These are phyloP conservation scores for Lonicera japonica DNA, from an alignment of 129 eudicot species.

Conservation along the genomic window DNA sequence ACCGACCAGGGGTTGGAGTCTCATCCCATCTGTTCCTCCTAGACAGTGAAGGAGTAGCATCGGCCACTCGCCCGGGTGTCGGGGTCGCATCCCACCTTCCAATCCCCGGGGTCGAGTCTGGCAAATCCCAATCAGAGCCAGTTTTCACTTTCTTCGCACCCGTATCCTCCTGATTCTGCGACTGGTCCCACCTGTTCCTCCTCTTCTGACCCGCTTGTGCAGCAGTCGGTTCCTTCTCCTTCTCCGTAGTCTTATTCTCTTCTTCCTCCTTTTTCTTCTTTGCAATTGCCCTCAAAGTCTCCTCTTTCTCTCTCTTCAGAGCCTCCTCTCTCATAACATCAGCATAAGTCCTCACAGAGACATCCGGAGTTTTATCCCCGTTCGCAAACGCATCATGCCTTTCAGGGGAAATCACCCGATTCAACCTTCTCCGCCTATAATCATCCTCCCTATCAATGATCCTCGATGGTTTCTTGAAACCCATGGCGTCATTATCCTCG, in stretches of 20 bases:
- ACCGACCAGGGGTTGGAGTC: conserved; percentile 88
- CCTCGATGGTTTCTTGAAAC: conserved; percentile 48
- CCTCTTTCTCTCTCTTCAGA: conserved; percentile 76
- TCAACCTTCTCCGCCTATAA: conserved; percentile 69
- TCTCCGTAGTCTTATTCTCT: conserved; percentile 48
- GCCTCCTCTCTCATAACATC: conserved; percentile 94
- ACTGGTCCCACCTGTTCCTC: conserved; percentile 94
- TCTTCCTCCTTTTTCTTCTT: conserved; percentile 75
- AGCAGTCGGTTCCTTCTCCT: conserved; percentile 35
- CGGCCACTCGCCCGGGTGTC: conserved; percentile 82
- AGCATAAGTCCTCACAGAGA: conserved; percentile 74
- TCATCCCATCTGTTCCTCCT: conserved; percentile 97
- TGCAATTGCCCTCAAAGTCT: conserved; percentile 64
- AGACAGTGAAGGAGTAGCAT: conserved; percentile 79
- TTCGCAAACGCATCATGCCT: conserved; percentile 82
- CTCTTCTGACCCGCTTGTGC: conserved; percentile 61
- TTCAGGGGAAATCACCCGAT: conserved; percentile 80
- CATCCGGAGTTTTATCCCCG: conserved; percentile 90
- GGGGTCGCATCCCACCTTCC: conserved; percentile 99
- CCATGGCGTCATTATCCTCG: conserved; percentile 46
- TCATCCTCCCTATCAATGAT: conserved; percentile 85
- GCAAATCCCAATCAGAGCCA: conserved; percentile 92
- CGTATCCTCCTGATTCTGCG: conserved; percentile 68
- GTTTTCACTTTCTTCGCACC: conserved; percentile 59
- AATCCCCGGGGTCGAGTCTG: conserved; percentile 92